Base-by-base conservation (phyloP, 441 rosid species). In the Erysimum pusillum region DNA sequence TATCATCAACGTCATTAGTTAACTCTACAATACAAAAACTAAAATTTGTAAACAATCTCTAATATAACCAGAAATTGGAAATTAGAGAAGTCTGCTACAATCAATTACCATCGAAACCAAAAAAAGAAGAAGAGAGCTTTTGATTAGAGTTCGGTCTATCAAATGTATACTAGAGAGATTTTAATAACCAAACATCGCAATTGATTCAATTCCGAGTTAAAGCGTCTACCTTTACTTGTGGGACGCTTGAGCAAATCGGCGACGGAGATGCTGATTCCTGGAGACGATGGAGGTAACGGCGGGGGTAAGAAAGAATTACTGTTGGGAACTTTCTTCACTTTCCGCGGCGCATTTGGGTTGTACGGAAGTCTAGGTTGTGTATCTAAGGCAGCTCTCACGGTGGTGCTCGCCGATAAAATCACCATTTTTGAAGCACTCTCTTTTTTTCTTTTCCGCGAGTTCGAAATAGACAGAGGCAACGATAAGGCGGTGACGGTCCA, bases 1-100 rank as follows among this genome's bases (percentile, higher is more conserved):
- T 80, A 10, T 89, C 91, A 73, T 83, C 90, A 71, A 68, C 42
- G 41, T 81, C 68, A n/a, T 60, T 81, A 41, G 28, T 52, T 59
- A 72, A 48, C 31, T 75, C 87, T 80, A 59, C 75, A 68, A 73
- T 0, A 13, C 7, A 53, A 4, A 64, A 36, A 67, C 53, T 12
- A 52, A 65, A 6, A 36, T 64, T 35, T 78, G 63, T 58, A 67
- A 48, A 38, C 35, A 36, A 59, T 25, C 39, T 39, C 39, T n/a
- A 9, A 54, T 7, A 66, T 5, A 38, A 20, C 7, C 63, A 74
- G 2, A 1, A 57, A 22, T 11, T 35, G 4, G 13, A 45, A 65
- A 42, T 52, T 49, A n/a, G 28, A 60, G 2, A 68, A 39, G 52
- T 14, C 42, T 56, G 56, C 13, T 11, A 56, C 63, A 68, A 51